phyloP scores from a whole-genome alignment of 2,329 filamentous ascomycete species.

The Grosmannia huntii region DNA sequence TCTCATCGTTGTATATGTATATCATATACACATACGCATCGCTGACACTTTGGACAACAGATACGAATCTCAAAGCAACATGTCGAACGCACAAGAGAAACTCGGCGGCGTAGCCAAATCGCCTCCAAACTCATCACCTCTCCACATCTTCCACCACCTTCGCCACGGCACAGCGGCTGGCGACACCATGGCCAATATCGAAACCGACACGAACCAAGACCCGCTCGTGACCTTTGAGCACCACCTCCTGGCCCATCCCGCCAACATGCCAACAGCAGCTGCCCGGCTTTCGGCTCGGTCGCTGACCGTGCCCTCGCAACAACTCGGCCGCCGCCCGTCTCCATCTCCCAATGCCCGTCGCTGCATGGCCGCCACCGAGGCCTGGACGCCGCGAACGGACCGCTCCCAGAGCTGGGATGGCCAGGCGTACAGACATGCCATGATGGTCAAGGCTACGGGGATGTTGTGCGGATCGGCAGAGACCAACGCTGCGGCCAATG shows the following conservation, averaged over 20 bases:
- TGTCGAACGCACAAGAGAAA: background rate
- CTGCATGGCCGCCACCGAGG: constrained; percentile 22
- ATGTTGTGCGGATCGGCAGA: background rate
- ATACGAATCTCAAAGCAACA: background rate
- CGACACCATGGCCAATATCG: background rate
- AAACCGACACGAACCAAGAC: background rate
- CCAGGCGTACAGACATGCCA: constrained; percentile 39
- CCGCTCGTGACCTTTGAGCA: constrained; percentile 6
- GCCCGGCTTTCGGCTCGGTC: background rate
- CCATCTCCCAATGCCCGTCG: constrained; percentile 14
- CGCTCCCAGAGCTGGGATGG: constrained; percentile 39
- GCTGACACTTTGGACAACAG: background rate
- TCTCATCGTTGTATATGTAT: background rate
- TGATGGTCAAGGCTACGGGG: constrained; percentile 15
- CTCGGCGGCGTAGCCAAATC: background rate
- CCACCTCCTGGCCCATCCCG: constrained; percentile 3
- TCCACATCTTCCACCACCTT: background rate
- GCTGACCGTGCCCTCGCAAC: background rate
- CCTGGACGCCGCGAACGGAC: constrained; percentile 34
- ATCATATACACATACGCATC: background rate
- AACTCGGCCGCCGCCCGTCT: constrained; percentile 1
- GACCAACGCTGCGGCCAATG: background rate
- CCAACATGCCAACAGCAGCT: background rate
- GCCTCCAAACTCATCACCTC: background rate
- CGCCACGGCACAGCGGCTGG: background rate